Percentiles rank a stretch among this genome's conserved stretches.
phyloP scores from a whole-genome alignment of 331 rosid species.

The Erythrophleum ivorense region DNA sequence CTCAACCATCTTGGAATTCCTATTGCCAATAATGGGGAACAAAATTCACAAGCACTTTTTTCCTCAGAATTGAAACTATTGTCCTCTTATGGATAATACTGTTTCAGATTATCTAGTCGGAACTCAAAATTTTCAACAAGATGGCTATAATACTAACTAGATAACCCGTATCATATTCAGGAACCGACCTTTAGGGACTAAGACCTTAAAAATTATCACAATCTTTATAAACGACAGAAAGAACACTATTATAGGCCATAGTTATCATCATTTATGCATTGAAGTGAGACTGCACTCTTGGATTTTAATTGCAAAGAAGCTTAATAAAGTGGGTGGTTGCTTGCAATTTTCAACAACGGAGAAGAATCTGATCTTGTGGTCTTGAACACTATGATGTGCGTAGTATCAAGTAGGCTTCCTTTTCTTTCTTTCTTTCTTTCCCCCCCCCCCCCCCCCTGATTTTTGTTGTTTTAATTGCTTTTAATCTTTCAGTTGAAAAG shows the following conservation, averaged over 20 bases:
- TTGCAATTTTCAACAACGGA: conserved; percentile 27
- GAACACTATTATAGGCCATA: not conserved
- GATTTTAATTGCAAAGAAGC: conserved; percentile 6
- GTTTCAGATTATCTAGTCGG: not conserved
- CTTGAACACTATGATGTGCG: conserved; percentile 33
- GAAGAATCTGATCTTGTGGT: conserved; percentile 11
- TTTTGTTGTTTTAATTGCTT: not conserved
- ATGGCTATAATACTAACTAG: not conserved
- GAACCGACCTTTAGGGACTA: not conserved
- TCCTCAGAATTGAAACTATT: not conserved
- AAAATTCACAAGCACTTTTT: not conserved
- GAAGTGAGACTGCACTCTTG: conserved; percentile 26
- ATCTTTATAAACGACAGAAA: conserved; percentile 11
- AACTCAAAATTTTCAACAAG: not conserved
- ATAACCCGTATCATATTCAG: not conserved
- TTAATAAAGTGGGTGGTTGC: conserved; percentile 21
- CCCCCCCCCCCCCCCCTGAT: no score
- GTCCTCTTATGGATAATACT: not conserved
- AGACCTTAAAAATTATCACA: not conserved
- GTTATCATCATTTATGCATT: conserved; percentile 18
- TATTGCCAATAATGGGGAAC: not conserved
- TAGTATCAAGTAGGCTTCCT: not conserved
- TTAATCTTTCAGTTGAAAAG: conserved; percentile 9
- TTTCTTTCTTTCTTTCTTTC: not conserved
- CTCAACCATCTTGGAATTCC: conserved; percentile 29